phyloP scores from a whole-genome alignment of 768 basidiomycete species.

The Podaxis pistillaris region DNA sequence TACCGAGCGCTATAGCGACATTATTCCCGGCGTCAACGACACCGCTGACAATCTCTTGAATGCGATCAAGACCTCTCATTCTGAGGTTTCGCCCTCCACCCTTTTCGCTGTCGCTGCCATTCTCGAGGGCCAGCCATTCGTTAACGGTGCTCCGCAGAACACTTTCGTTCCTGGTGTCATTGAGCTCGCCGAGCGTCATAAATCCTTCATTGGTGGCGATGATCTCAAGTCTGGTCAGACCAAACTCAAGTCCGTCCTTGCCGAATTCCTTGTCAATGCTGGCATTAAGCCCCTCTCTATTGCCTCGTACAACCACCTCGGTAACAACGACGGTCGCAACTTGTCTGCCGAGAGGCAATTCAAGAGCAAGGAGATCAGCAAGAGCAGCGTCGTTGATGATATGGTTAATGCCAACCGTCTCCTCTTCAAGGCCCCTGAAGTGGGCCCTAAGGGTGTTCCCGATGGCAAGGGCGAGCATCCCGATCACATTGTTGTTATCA shows the following conservation, averaged over 20 bases:
- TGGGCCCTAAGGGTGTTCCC: slow-evolving; percentile 45
- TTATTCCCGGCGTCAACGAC: slow-evolving; percentile 94
- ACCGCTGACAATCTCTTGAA: slow-evolving; percentile 84
- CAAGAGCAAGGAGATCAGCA: slow-evolving; percentile 97
- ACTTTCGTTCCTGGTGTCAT: slow-evolving; percentile 97
- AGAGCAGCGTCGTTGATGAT: slow-evolving; percentile 96
- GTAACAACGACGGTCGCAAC: slow-evolving; percentile 96
- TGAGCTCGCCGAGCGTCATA: slow-evolving; percentile 82
- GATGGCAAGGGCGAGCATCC: slow-evolving; percentile 92
- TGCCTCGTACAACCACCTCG: slow-evolving; percentile 97
- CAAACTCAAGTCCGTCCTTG: slow-evolving; percentile 94
- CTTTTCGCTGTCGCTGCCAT: slow-evolving; percentile 95
- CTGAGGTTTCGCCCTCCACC: slow-evolving; percentile 97
- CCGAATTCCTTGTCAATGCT: slow-evolving; percentile 98
- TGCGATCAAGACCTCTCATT: slow-evolving; percentile 81
- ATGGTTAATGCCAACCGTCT: slow-evolving; percentile 93
- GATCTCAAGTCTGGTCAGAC: slow-evolving; percentile 98
- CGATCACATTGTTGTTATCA: slow-evolving; percentile 95
- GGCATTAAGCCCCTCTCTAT: slow-evolving; percentile 98
- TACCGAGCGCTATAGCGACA: slow-evolving; percentile 95
- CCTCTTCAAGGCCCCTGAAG: slow-evolving; percentile 80
- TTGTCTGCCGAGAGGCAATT: slow-evolving; percentile 89
- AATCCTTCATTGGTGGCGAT: slow-evolving; percentile 95
- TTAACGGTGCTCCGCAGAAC: slow-evolving; percentile 99
- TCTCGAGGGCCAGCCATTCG: slow-evolving; percentile 91